phyloP scores from a whole-genome alignment of 208 protist species.

The Lotmaria passim region DNA sequence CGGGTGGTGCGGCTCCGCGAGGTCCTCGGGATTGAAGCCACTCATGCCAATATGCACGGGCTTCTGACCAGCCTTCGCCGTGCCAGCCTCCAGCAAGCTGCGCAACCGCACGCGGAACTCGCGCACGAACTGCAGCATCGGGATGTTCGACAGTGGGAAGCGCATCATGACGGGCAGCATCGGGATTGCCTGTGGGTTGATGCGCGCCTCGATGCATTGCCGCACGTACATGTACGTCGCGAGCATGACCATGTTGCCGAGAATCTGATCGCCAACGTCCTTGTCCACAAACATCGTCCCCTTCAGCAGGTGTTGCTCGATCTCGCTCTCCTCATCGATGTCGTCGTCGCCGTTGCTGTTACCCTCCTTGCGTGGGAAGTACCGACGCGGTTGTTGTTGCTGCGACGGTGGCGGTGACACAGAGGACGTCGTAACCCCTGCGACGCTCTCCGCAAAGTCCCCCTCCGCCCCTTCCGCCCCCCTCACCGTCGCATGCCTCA shows the following conservation, averaged over 20 bases:
- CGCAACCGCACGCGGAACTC: slow-evolving; percentile 78
- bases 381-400: slow-evolving; percentile 9
- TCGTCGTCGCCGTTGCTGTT: slow-evolving; percentile 47
- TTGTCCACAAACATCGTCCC: slow-evolving; percentile 86
- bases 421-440: background rate
- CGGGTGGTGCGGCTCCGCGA: slow-evolving; percentile 35
- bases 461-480: background rate
- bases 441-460: background rate
- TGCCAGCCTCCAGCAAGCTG: slow-evolving; percentile 64
- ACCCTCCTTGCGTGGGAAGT: slow-evolving; percentile 46
- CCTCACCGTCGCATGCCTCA: slow-evolving; percentile 13
- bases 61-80: slow-evolving; percentile 41
- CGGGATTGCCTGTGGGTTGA: slow-evolving; percentile 56
- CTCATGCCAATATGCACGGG: slow-evolving; percentile 41
- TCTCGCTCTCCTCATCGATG: slow-evolving; percentile 29
- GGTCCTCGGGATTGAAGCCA: slow-evolving; percentile 46
- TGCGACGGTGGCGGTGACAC: too few species aligned
- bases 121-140: slow-evolving; percentile 78
- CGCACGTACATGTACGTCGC: slow-evolving; percentile 80
- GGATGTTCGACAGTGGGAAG: slow-evolving; percentile 73
- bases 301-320: slow-evolving; percentile 76
- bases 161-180: slow-evolving; percentile 69
- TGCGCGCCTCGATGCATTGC: slow-evolving; percentile 68
- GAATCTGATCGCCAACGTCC: slow-evolving; percentile 82
- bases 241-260: slow-evolving; percentile 81